phyloP scores from a whole-genome alignment of 1,284 basidiomycete species.

The Ganoderma sinense region DNA sequence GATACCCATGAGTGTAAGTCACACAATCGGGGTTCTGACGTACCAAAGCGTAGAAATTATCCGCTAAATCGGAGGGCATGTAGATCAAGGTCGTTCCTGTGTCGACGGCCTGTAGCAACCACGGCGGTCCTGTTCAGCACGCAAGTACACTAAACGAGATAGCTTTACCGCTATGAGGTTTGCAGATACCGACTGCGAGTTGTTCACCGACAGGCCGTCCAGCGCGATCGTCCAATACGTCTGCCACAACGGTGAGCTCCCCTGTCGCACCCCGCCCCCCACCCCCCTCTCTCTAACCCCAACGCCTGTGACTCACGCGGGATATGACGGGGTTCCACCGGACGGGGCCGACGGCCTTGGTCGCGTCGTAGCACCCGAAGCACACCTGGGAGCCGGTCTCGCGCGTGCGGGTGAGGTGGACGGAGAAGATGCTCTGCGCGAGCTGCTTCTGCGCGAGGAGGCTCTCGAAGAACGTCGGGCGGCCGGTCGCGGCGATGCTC shows the following conservation, averaged over 20 bases:
- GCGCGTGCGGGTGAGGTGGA: conserved; percentile 58
- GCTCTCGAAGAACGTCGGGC: conserved; percentile 70
- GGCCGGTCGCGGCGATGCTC: conserved; percentile 51
- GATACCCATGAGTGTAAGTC: neutral
- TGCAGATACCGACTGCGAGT: conserved; percentile 27
- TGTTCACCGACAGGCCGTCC: conserved; percentile 49
- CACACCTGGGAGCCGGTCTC: conserved; percentile 62
- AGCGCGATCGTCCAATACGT: conserved; percentile 65
- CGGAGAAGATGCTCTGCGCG: conserved; percentile 58
- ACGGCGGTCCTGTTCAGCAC: neutral
- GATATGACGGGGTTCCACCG: conserved; percentile 62
- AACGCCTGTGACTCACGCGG: conserved; percentile 42
- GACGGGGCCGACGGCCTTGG: conserved; percentile 53
- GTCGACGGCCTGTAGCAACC: conserved; percentile 58
- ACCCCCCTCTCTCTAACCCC: neutral
- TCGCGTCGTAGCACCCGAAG: conserved; percentile 63
- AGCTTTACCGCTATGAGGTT: conserved; percentile 48
- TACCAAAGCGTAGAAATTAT: conserved; percentile 52
- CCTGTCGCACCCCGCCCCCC: too few species aligned
- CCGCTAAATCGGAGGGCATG: conserved; percentile 48
- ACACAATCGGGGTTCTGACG: conserved; percentile 8
- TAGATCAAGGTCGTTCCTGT: conserved; percentile 69
- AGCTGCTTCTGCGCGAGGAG: conserved; percentile 54
- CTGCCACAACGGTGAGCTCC: conserved; percentile 36
- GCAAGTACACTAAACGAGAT: neutral